phyloP scores from a whole-genome alignment of 305 asterid species.

The Lippia alba region DNA sequence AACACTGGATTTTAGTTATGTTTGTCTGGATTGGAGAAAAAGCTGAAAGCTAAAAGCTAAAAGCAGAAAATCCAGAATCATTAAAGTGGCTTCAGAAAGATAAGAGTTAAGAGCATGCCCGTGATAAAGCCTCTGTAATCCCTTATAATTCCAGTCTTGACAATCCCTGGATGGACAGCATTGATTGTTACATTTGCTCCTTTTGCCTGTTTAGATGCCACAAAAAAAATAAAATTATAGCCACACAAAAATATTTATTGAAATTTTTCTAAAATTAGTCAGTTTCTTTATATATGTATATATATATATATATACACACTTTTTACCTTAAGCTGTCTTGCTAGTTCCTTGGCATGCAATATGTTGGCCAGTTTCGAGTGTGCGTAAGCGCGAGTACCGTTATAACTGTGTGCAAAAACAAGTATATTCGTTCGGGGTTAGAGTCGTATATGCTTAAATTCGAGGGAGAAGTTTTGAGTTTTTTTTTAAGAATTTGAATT shows the following conservation, averaged over 20 bases:
- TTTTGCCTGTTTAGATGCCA: constrained; percentile 65
- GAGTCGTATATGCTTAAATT: neutral
- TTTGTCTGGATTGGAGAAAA: constrained; percentile 22
- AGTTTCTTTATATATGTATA: too few relatives aligned
- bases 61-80: neutral
- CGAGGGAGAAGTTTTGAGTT: neutral
- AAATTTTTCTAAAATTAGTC: too few relatives aligned
- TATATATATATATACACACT: neutral
- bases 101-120: constrained; percentile 58
- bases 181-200: constrained; percentile 88
- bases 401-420: constrained; percentile 54
- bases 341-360: constrained; percentile 86
- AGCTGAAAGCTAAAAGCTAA: constrained; percentile 28
- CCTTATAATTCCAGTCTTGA: constrained; percentile 89
- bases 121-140: constrained; percentile 94
- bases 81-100: constrained; percentile 28
- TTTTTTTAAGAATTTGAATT: too few relatives aligned
- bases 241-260: constrained; percentile 6
- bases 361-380: constrained; percentile 90
- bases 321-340: constrained; percentile 83
- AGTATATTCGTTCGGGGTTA: neutral
- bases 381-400: constrained; percentile 88
- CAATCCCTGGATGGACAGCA: constrained; percentile 93
- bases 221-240: constrained; percentile 14
- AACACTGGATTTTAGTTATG: constrained; percentile 24